Base-by-base conservation (phyloP, 371 early-diverging fungal species). In the Haplosporangium sp. region DNA sequence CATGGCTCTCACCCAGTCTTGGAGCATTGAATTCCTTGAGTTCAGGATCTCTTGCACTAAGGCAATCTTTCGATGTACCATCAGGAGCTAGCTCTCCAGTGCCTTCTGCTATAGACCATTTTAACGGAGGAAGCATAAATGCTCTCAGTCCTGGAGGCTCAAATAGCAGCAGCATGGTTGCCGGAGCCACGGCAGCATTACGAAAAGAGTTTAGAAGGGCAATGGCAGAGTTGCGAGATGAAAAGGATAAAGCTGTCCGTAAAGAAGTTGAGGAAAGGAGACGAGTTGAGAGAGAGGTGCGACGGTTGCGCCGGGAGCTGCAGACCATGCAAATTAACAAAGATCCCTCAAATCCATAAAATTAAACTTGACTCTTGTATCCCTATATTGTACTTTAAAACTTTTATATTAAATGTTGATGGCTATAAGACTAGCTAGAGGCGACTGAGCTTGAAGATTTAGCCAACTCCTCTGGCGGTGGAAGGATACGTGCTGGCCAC, bases 161-260 rank as follows among this genome's bases (percentile, higher is more conserved):
- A 17, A 48, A 5, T 17, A 67, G 50, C 47, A 67, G 55, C 38
- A 50, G 61, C 4, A 47, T 62, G 15, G 66, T 81, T 8, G 65
- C 75, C 0, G 67, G 72, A 13, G 82, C 84, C 1, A 89, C 86
- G 0, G 76, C 84, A 37, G 85, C 89, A 0, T 63, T 91, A 56
- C 75, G 89, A 27, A 87, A 84, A 61, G 91, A 91, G 59, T 91
- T 91, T 73, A 67, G 91, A 42, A 75, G 86, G 15, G 76, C 89
- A 61, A 88, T 90, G 86, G 69, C 77, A 4, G 79, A 82, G 38
- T 73, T 86, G 2, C 86, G 87, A 44, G 73, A 78, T 19, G 86
- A 87, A 17, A 89, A 91, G 47, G 74, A 76, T 38, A 73, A 76
- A 67, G 79, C 71, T 5, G 67, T 90, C 7, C 71, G 85, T 17